phyloP scores from a whole-genome alignment of 768 basidiomycete species.

The Rhodotorula kratochvilovae region DNA sequence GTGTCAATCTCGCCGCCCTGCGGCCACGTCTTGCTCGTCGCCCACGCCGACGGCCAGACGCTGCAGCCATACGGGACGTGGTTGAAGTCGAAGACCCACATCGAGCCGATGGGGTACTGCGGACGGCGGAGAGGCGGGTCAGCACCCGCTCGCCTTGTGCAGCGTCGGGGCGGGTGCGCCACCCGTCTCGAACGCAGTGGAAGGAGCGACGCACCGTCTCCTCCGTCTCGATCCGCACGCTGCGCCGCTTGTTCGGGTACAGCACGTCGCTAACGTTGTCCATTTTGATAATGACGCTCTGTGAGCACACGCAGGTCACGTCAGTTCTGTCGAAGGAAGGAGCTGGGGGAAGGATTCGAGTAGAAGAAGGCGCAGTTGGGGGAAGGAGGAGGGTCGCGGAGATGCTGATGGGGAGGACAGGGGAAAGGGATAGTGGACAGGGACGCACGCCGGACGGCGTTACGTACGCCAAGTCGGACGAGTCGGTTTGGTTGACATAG shows the following conservation, averaged over 20 bases:
- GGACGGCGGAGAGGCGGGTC: neutral
- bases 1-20: conserved; percentile 62
- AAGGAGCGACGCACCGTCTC: conserved; percentile 7
- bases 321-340: neutral
- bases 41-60: conserved; percentile 14
- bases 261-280: conserved; percentile 34
- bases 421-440: neutral
- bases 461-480: conserved; percentile 23
- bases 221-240: conserved; percentile 38
- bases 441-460: conserved; percentile 20
- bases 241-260: conserved; percentile 42
- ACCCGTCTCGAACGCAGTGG: too few relatives aligned
- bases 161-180: too few relatives aligned
- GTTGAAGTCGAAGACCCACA: conserved; percentile 39
- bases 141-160: too few relatives aligned
- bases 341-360: too few relatives aligned
- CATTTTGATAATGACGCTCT: conserved; percentile 34
- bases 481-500: conserved; percentile 24
- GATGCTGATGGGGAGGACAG: neutral
- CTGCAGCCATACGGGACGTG: conserved; percentile 57
- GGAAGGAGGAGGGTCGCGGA: neutral
- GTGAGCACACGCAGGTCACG: neutral
- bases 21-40: conserved; percentile 25
- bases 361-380: too few relatives aligned
- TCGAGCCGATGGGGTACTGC: conserved; percentile 24